Evolutionary conservation across 208 protist genomes (phyloP).

Genomic region (Herpetomonas samuelpessoai): DNA sequence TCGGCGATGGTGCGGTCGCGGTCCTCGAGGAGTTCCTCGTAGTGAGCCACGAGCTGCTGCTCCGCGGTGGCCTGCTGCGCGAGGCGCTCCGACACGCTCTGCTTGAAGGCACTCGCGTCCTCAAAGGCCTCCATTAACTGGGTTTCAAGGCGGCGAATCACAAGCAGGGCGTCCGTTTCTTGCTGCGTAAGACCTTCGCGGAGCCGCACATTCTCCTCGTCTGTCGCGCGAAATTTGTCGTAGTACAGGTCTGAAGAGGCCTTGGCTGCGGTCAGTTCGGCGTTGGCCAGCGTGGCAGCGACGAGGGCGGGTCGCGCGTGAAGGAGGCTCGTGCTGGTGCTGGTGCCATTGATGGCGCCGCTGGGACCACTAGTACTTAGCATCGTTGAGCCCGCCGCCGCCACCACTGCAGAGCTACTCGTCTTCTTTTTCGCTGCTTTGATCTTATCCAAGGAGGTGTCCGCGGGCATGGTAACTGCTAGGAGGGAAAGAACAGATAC

Average conservation of each 20-base stretch:
- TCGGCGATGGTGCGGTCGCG: constrained; percentile 58
- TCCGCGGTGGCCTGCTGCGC: constrained; percentile 19
- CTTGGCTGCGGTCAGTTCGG: constrained; percentile 43
- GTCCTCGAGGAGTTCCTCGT: constrained; percentile 52
- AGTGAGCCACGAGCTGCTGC: constrained; percentile 31
- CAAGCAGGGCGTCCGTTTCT: constrained; percentile 50
- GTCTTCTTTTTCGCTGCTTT: no score
- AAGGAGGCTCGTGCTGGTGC: background rate
- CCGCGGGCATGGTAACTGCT: no score
- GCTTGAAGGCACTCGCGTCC: constrained; percentile 26
- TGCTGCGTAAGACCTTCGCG: constrained; percentile 44
- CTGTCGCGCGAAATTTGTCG: constrained; percentile 25
- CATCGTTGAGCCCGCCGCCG: no score
- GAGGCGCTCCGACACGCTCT: constrained; percentile 38
- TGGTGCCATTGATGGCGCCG: no score
- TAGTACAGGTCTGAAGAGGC: constrained; percentile 48
- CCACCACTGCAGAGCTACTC: no score
- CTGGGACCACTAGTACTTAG: no score
- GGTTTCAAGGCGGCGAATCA: constrained; percentile 40
- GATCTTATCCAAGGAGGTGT: no score
- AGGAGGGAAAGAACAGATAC: no score
- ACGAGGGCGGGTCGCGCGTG: constrained; percentile 35
- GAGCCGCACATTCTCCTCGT: constrained; percentile 49
- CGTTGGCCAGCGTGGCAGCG: constrained; percentile 51
- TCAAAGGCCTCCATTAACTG: constrained; percentile 35